These are phyloP conservation scores for Ophiosphaerella narmari DNA, from an alignment of 2,329 filamentous ascomycete species.

Conservation along the genomic window DNA sequence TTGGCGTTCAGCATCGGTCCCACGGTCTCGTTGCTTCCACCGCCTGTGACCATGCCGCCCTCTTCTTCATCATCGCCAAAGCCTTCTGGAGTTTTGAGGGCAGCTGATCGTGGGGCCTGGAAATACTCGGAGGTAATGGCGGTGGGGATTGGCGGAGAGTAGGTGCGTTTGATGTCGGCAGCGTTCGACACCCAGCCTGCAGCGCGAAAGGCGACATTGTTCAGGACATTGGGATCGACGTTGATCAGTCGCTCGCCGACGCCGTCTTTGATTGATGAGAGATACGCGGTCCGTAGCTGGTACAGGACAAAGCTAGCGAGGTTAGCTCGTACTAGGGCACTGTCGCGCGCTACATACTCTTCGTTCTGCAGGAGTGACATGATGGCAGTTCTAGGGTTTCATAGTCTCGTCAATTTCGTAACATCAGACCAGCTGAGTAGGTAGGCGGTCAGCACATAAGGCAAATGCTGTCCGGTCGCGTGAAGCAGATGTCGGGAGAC, in stretches of 20 bases:
- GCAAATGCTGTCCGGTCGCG: not conserved
- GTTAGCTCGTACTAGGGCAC: slow-evolving; percentile 20
- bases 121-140: slow-evolving; percentile 85
- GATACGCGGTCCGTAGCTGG: slow-evolving; percentile 78
- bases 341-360: slow-evolving; percentile 41
- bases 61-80: slow-evolving; percentile 74
- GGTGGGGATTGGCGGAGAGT: slow-evolving; percentile 84
- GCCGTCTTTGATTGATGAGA: slow-evolving; percentile 79
- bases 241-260: slow-evolving; percentile 84
- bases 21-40: slow-evolving; percentile 67
- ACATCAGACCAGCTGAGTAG: slow-evolving; percentile 42
- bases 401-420: slow-evolving; percentile 19
- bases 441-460: slow-evolving; percentile 13
- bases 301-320: slow-evolving; percentile 73
- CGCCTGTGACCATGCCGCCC: slow-evolving; percentile 70
- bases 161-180: slow-evolving; percentile 77
- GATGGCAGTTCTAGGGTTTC: slow-evolving; percentile 17
- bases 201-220: slow-evolving; percentile 79
- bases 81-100: slow-evolving; percentile 56
- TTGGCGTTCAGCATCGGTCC: slow-evolving; percentile 67
- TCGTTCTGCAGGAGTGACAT: slow-evolving; percentile 54
- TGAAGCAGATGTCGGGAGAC: not conserved
- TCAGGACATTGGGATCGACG: slow-evolving; percentile 77
- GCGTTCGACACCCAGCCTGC: slow-evolving; percentile 79
- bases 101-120: slow-evolving; percentile 66